Evolutionary conservation across 2,329 filamentous ascomycete species (phyloP), one percentile per base, ranked within the genome.

Genomic region (Hymenoscyphus repandus): DNA sequence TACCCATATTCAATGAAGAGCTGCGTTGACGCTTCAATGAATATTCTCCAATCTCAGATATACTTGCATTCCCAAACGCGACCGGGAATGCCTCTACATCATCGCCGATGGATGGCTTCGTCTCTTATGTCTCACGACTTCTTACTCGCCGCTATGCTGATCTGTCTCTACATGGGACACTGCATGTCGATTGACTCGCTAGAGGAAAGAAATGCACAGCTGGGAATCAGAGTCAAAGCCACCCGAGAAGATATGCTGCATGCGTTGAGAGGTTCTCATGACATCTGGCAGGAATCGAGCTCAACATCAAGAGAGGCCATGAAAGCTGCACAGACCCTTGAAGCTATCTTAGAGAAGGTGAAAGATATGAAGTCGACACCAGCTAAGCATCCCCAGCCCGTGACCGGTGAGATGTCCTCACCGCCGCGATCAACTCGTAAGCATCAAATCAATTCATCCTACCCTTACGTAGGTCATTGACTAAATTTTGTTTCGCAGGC

Each of bases 1-100:
- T 57, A 80, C 55, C 71, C 73, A 47, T 77, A 78, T 64, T 80
- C 78, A 10, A 71, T 78, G 13, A 71, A 71, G 43, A 68, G 71
- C 20, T 81, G 78, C 52, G 66, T 82, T 6, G 70, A 78, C 38
- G 72, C 72, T 12, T 76, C 76, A 3, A 61, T 77, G 42, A 64
- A 66, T 3, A 65, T 81, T 38, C 66, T 82, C 2, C 63, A 69
- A 2, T 73, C 72, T 52, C 78, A 82, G 34, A 47, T 48, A 10
- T 44, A 52, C 3, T 49, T 63, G 27, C 33, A 55, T 9, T 20
- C 38, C 9, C 48, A 62, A 46, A 55, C 48, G n/a, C 7, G 36
- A 7, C 40, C 41, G 1, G 55, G 47, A 9, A 41, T 45, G 37
- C 17, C 45, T 5, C 34, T 59, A 3, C 48, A 56, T 11, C 42